Base-by-base conservation (phyloP, 148 eudicot species). In the Polygonum aviculare region DNA sequence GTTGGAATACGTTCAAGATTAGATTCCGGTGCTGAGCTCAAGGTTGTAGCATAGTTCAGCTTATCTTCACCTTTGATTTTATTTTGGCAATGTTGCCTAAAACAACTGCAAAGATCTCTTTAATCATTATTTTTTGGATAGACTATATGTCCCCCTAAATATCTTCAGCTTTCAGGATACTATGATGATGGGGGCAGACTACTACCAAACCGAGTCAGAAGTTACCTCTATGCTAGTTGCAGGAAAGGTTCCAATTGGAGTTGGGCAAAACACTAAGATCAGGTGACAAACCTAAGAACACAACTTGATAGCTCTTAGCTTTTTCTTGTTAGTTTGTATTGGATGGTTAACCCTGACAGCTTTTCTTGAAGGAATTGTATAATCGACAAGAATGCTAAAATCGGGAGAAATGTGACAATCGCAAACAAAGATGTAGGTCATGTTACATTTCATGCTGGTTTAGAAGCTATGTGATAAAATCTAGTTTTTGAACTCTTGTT, bases 351-450 rank as follows among this genome's bases (percentile, higher is more conserved):
- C 60, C 21, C 11, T 36, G 21, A 67, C 72, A 67, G 14, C 47
- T 67, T 14, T 67, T 36, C 26, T 75, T 78, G 67, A 50, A 94
- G 97, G 87, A 92, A 95, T 74, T 95, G 98, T 86, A 95, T 95
- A 73, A 95, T 95, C 74, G 97, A 92, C 88, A 95, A 92, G 93
- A 95, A 95, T 73, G 94, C 98, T 12, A 95, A 85, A 82, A 92
- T 92, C 2, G 98, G 98, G 74, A 89, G 75, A 81, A 85, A 90
- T 71, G 98, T 90, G 78, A 67, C 92, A 73, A 92, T 94, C 72
- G 82, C 86, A 75, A 92, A 94, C 71, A 87, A 81, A 75, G 97
- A 94, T 79, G 98, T 89, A 84, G 82, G 88, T 77, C 47, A 2
- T 44, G 47, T 44, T 44, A 44, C 47, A 6, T 44, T 44, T 44